These are phyloP conservation scores for Rostrohypoxylon terebratum DNA, from an alignment of 495 filamentous ascomycete genomes.

Conservation along the genomic window DNA sequence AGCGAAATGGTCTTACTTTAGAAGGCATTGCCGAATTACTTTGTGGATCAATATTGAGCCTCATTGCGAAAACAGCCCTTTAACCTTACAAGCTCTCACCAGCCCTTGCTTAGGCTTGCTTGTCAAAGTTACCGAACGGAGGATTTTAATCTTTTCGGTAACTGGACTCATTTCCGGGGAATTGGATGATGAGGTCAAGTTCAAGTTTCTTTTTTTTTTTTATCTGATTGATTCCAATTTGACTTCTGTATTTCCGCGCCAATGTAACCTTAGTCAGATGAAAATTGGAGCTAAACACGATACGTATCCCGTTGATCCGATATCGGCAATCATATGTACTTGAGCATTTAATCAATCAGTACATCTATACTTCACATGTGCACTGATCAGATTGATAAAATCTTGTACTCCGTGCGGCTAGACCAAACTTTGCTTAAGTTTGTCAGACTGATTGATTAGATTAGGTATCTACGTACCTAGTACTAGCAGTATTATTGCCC, in stretches of 20 bases:
- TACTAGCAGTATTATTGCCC: constrained; percentile 17
- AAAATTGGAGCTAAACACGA: neutral
- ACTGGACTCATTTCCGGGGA: constrained; percentile 38
- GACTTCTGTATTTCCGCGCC: neutral
- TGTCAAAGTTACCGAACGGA: constrained; percentile 14
- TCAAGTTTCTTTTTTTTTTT: constrained; percentile 28
- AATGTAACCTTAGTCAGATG: constrained; percentile 14
- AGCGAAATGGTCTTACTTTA: constrained; percentile 27
- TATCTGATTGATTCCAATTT: constrained; percentile 31
- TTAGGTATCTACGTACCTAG: constrained; percentile 42
- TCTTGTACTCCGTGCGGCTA: constrained; percentile 30
- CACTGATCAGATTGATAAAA: constrained; percentile 45
- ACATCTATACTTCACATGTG: constrained; percentile 1
- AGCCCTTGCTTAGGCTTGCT: neutral
- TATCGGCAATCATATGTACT: constrained; percentile 14
- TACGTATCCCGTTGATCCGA: constrained; percentile 19
- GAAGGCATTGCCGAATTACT: constrained; percentile 1
- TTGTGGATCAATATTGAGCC: constrained; percentile 26
- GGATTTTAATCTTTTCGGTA: constrained; percentile 34
- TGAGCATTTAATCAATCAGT: constrained; percentile 3
- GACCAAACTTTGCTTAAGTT: neutral
- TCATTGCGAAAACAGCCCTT: constrained; percentile 15
- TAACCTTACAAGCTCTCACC: neutral
- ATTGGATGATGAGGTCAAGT: constrained; percentile 32
- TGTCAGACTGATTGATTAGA: constrained; percentile 42